Base-by-base conservation (phyloP, 331 rosid genomes). In the Acacia concinna region DNA sequence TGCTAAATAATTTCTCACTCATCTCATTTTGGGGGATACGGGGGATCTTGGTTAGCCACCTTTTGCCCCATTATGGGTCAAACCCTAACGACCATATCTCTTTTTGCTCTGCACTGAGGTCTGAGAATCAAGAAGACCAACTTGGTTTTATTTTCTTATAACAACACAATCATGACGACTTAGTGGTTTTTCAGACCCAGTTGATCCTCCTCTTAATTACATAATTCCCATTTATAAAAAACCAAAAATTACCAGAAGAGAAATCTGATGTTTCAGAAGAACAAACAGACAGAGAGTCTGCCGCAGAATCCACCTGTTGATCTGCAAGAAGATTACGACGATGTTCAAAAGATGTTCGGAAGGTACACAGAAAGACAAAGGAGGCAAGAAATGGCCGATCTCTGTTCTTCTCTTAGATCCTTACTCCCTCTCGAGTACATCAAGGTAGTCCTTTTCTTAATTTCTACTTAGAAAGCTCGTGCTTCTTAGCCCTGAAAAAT, bases 331-430 rank as follows among this genome's bases (percentile, higher is more conserved):
- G 77, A 85, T 63, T 20, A 25, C 15, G 40, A 69, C 1, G 40
- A 67, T 56, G 54, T 17, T 47, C 63, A 52, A 25, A 86, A 71
- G 64, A 77, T 68, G 51, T 75, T 68, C 68, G 86, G 84, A 41
- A 81, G 87, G 74, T 81, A 86, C 6, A 47, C 77, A 2, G 90
- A 86, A 73, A 84, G 69, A 73, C 86, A 77, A 67, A 79, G 90
- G 71, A 89, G 90, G 71, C 80, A 86, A 80, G 89, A 80, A 78
- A 89, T 89, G 89, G 72, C 85, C 23, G 8, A 79, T 54, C 89
- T 86, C 54, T 77, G 60, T 60, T 57, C 81, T 6, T 73, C 81
- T 8, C 87, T 86, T 34, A 77, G 90, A 86, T 80, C 87, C 75
- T 63, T 37, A 8, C 84, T 84, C 34, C 92, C 90, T 67, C 74